Evolutionary conservation across 1,284 basidiomycete genomes (phyloP).

Genomic region (Salmacisia buchloeana): DNA sequence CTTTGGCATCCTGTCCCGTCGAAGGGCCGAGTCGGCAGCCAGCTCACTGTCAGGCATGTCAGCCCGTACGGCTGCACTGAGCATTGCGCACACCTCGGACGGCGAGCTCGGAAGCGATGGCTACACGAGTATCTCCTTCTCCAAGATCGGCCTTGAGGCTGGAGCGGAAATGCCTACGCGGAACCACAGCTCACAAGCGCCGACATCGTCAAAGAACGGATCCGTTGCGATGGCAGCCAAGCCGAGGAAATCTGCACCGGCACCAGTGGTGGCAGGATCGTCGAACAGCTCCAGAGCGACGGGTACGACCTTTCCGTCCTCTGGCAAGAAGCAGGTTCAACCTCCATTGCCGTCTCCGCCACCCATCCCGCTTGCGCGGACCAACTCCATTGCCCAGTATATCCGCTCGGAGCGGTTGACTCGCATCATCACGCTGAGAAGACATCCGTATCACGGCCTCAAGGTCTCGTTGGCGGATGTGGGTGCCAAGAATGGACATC

Average conservation of each 20-base stretch:
- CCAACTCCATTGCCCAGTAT: not conserved
- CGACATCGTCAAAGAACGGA: no score
- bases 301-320: slow-evolving; percentile 11
- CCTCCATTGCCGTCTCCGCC: slow-evolving; percentile 8
- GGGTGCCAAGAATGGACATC: slow-evolving; percentile 72
- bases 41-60: not conserved
- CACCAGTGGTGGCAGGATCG: not conserved
- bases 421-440: slow-evolving; percentile 69
- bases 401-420: slow-evolving; percentile 61
- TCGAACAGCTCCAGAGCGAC: not conserved
- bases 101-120: not conserved
- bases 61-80: slow-evolving; percentile 4
- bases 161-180: no score
- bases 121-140: not conserved
- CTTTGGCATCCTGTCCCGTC: not conserved
- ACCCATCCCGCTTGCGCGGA: not conserved
- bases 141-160: not conserved
- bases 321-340: slow-evolving; percentile 17
- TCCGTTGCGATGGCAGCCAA: no score
- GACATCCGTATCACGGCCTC: slow-evolving; percentile 68
- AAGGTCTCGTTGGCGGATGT: slow-evolving; percentile 90
- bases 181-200: no score
- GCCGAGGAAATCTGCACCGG: not conserved
- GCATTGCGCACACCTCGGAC: not conserved
- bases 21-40: not conserved